Evolutionary conservation across 2,329 filamentous ascomycete genomes (phyloP), one percentile per base, ranked within the genome.

Genomic region (Aspergillus sergii): DNA sequence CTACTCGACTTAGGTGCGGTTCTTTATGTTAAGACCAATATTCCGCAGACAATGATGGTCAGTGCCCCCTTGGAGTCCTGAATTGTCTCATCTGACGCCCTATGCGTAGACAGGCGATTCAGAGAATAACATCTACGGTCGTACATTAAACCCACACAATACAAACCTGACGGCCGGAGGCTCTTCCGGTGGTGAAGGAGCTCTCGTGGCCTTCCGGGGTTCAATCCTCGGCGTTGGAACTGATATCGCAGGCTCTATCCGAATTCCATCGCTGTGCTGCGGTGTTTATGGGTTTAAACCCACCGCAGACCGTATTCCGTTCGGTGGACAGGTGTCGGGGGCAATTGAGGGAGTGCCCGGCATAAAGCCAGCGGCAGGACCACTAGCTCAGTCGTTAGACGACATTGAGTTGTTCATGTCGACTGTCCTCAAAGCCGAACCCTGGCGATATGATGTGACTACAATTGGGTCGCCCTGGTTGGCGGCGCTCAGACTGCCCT

Each of bases 401-500:
- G 72, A 75, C 48, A 26, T 74, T 16, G 62, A 68, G 34, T 59
- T 75, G 0, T 68, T 75, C 32, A 75, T 86, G 72, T 76, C 76
- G 4, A 73, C 76, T 0, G 73, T 85, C 0, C 63, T 83, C 0
- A 65, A 72, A 2, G 73, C 75, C 1, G 67, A 79, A 0, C 80
- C 83, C 0, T 85, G 82, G 82, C 67, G 68, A 3, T 78, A 81
- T 30, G 85, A 87, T 43, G 70, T 75, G 0, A 74, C 75, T 0
- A 79, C 76, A 0, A 58, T 81, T 0, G 76, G 78, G 11, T 72
- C 81, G 0, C 82, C 83, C 0, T 88, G 85, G 85, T 14, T 23
- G 11, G 10, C 12, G 10, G 8, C 32, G 8, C 75, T 79, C 26
- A 62, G 59, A 0, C 62, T 78, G 0, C 39, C 53, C 3, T 5